A percentile compares a stretch with the other conserved stretches of the same genome.
Evolutionary conservation across 345 rosid genomes (phyloP).

Genomic region (Citrus maxima): DNA sequence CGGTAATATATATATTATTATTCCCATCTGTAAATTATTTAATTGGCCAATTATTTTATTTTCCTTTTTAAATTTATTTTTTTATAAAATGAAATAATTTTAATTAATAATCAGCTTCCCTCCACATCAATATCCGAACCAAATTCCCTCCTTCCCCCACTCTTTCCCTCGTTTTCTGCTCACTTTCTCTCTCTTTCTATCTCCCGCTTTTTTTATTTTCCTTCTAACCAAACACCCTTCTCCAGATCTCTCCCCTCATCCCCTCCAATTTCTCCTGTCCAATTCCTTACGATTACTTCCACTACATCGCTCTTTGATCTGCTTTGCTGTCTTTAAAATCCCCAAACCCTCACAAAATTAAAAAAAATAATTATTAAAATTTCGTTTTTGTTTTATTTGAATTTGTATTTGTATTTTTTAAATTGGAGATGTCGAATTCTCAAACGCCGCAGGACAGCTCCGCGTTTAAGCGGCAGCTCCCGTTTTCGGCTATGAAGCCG

Average conservation of each 20-base stretch:
- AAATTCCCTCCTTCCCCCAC: constrained; percentile 58
- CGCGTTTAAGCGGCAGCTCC: constrained; percentile 43
- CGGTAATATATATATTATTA: not conserved
- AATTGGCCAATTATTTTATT: not conserved
- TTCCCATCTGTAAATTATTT: not conserved
- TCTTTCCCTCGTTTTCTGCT: constrained; percentile 64
- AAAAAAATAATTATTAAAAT: not conserved
- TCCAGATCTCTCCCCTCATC: constrained; percentile 14
- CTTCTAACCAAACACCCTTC: constrained; percentile 35
- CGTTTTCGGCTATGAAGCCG: constrained; percentile 65
- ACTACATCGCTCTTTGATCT: not conserved
- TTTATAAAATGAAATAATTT: not conserved
- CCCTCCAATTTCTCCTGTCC: constrained; percentile 8
- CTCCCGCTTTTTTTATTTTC: constrained; percentile 44
- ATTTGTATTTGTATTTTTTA: no score
- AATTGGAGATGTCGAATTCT: constrained; percentile 51
- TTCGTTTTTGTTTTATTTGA: not conserved
- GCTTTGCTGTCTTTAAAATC: not conserved
- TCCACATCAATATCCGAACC: constrained; percentile 97
- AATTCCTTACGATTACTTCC: not conserved
- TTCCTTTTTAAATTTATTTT: not conserved
- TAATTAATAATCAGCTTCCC: constrained; percentile 48
- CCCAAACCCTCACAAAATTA: not conserved
- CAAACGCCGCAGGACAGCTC: constrained; percentile 27
- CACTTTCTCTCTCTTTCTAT: constrained; percentile 44